These are phyloP conservation scores for Aspergillus glaucus DNA, from an alignment of 2,329 filamentous ascomycete species.

Conservation along the genomic window DNA sequence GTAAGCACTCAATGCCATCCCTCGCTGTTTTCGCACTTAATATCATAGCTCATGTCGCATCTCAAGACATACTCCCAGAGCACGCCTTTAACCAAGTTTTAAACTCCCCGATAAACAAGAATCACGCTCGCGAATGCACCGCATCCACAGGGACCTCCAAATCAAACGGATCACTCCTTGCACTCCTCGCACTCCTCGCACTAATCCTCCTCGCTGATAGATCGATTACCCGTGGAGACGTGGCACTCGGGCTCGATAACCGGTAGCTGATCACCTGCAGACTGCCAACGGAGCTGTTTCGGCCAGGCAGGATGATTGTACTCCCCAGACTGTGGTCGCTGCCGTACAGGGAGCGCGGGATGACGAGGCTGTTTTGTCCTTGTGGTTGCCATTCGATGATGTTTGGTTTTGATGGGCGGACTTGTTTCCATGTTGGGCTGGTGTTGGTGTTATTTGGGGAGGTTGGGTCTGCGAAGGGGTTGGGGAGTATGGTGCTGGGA, in stretches of 20 bases:
- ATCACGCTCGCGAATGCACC: slow-evolving; percentile 10
- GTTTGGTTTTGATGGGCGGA: not conserved
- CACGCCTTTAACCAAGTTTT: too few species aligned
- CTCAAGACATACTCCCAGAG: too few species aligned
- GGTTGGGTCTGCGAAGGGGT: slow-evolving; percentile 4
- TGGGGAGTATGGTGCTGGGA: not conserved
- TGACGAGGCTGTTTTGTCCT: not conserved
- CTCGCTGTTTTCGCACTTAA: too few species aligned
- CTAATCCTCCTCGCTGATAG: slow-evolving; percentile 13
- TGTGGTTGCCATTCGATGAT: not conserved
- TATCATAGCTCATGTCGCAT: too few species aligned
- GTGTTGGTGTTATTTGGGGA: not conserved
- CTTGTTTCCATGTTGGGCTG: not conserved
- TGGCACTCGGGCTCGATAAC: slow-evolving; percentile 4
- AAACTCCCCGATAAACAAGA: not conserved
- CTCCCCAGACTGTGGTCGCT: slow-evolving; percentile 20
- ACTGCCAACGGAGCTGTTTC: slow-evolving; percentile 15
- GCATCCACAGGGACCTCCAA: slow-evolving; percentile 29
- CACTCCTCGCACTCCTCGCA: slow-evolving; percentile 19
- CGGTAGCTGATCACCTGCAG: slow-evolving; percentile 10
- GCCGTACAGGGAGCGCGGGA: slow-evolving; percentile 7
- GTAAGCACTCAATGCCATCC: too few species aligned
- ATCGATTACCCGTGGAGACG: slow-evolving; percentile 1
- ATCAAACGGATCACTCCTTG: slow-evolving; percentile 32
- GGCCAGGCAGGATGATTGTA: slow-evolving; percentile 23